Base-by-base conservation (phyloP, 352 stramenopile species). In the Lagenidium giganteum region DNA sequence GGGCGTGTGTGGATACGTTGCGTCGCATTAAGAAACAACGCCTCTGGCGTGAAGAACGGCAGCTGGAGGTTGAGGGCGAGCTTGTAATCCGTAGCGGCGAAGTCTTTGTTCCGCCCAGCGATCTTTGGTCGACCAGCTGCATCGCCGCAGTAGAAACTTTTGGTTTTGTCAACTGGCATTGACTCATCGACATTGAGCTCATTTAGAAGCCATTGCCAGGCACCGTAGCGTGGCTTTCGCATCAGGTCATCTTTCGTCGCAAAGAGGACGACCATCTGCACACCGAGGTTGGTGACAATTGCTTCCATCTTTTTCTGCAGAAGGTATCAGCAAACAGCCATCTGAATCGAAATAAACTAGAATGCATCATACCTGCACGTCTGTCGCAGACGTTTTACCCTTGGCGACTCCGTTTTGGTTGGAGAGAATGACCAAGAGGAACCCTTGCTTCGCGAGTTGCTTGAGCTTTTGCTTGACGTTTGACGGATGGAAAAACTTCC, bases 61-160 rank as follows among this genome's bases (percentile, higher is more conserved):
- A 96, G 34, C 0, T 66, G 66, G n/a, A 82, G 48, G 57, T 96
- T 96, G 5, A 95, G 52, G 12, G 87, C 86, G 40, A 95, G 93
- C 53, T 93, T 91, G 58, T 94, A 89, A 47, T 96, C 87, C 4
- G 77, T 83, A 13, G 73, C 69, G 7, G 82, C 77, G 52, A 94
- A 94, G 50, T 94, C 82, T 47, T 94, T 94, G 23, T 64, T 54
- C 7, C 79, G 64, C 2, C 77, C 79, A 9, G 64, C 43, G 14
- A 69, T 65, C 56, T 86, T 91, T 25, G 82, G 82, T 6, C 82
- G 68, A 3, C 82, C 82, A 16, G 82, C 82, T 13, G 82, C 82
- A 48, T 94, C 82, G 25, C 82, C 82, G 34, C 79, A 92, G 51
- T 92, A 94, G 23, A 94, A 87, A 27, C 77, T 91, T 8, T 34